Evolutionary conservation across 805 yeast species (phyloP).

Genomic region (Candida boleticola): DNA sequence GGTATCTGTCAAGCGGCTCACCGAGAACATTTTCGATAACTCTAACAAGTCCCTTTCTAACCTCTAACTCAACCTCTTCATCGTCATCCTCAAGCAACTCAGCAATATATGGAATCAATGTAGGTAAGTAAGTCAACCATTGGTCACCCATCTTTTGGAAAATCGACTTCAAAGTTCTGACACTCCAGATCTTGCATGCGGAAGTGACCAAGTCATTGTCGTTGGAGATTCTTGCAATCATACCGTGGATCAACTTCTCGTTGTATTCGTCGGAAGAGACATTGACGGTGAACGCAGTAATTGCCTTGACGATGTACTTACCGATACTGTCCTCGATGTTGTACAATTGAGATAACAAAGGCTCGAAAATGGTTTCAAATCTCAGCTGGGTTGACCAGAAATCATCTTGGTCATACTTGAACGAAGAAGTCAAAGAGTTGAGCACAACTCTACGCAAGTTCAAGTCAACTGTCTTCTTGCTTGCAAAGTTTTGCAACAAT

Average conservation of each 20-base stretch:
- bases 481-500: slow-evolving; percentile 50
- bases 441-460: slow-evolving; percentile 72
- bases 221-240: slow-evolving; percentile 44
- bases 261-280: slow-evolving; percentile 70
- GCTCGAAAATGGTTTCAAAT: slow-evolving; percentile 65
- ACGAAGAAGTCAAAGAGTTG: slow-evolving; percentile 73
- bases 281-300: slow-evolving; percentile 69
- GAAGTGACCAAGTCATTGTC: slow-evolving; percentile 48
- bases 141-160: slow-evolving; percentile 92
- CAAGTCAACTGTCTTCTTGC: slow-evolving; percentile 38
- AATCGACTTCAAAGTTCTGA: slow-evolving; percentile 71
- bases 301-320: slow-evolving; percentile 73
- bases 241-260: slow-evolving; percentile 52
- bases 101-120: slow-evolving; percentile 91
- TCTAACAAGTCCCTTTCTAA: slow-evolving; percentile 83
- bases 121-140: slow-evolving; percentile 90
- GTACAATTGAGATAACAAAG: slow-evolving; percentile 63
- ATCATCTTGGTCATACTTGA: slow-evolving; percentile 88
- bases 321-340: slow-evolving; percentile 75
- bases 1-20: slow-evolving; percentile 86
- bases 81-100: slow-evolving; percentile 95
- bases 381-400: slow-evolving; percentile 91
- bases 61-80: slow-evolving; percentile 86
- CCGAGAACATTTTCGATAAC: slow-evolving; percentile 92
- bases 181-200: slow-evolving; percentile 81